phyloP scores from a whole-genome alignment of 345 rosid genomes.

The Citrus australasica region DNA sequence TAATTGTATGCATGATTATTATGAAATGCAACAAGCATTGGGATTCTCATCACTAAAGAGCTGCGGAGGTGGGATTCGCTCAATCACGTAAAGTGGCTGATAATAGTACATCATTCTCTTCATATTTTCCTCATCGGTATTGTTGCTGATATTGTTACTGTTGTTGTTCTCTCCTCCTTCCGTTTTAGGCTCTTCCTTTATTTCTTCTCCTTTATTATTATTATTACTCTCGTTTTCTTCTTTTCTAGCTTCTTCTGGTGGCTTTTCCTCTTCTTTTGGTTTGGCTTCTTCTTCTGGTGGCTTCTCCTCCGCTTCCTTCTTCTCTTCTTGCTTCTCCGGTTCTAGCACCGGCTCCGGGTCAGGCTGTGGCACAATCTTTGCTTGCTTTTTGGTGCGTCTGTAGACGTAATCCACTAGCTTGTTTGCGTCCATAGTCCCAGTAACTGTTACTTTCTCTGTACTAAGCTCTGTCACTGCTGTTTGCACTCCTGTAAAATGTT shows the following conservation, averaged over 20 bases:
- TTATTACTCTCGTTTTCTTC: slow-evolving; percentile 14
- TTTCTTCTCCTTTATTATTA: slow-evolving; percentile 15
- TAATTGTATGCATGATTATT: neutral
- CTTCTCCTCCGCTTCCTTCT: slow-evolving; percentile 27
- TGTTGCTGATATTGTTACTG: neutral
- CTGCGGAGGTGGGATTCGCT: slow-evolving; percentile 81
- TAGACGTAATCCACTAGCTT: slow-evolving; percentile 83
- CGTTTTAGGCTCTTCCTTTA: slow-evolving; percentile 10
- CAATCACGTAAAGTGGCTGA: slow-evolving; percentile 67
- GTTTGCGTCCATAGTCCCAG: slow-evolving; percentile 85
- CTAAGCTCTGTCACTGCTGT: slow-evolving; percentile 63
- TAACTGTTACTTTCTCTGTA: slow-evolving; percentile 71
- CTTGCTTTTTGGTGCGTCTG: slow-evolving; percentile 77
- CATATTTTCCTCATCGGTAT: slow-evolving; percentile 55
- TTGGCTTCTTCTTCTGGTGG: slow-evolving; percentile 40
- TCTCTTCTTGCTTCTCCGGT: slow-evolving; percentile 39
- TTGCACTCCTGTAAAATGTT: slow-evolving; percentile 60
- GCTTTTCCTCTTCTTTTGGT: slow-evolving; percentile 33
- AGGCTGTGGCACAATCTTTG: slow-evolving; percentile 71
- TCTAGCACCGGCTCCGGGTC: slow-evolving; percentile 49
- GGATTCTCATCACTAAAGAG: slow-evolving; percentile 98
- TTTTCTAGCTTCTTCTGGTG: slow-evolving; percentile 18
- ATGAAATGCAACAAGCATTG: slow-evolving; percentile 83
- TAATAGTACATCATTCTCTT: slow-evolving; percentile 57
- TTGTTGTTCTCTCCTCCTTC: slow-evolving; percentile 16